Base-by-base conservation (phyloP, 106 monocot species). In the Amphibolis antarctica region DNA sequence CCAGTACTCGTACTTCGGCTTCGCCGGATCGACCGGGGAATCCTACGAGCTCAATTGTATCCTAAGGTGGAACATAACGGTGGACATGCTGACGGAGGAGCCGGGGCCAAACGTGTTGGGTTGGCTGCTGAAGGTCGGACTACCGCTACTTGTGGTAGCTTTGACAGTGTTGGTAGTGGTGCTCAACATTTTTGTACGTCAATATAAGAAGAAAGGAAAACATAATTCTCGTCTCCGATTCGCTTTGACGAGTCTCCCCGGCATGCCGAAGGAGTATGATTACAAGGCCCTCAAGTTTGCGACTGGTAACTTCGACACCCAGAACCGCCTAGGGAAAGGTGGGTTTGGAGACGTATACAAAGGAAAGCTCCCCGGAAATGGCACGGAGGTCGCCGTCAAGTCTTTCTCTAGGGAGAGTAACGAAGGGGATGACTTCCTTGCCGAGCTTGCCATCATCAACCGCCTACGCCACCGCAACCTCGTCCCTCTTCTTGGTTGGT, bases 361-460 rank as follows among this genome's bases (percentile, higher is more conserved):
- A 42, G 94, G 86, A 20, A 67, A 82, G 23, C 44, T 85, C 19
- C 68, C 42, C 0, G 76, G 31, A 12, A 71, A 81, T 64, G 64
- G 52, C 18, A 59, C 1, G 11, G 71, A 69, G 65, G 80, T 96
- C 4, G 89, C 94, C 14, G 90, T 98, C 28, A 98, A 98, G 78
- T 71, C 53, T 47, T 98, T 98, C 69, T 86, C 77, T 0, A 80
- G 90, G 56, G 83, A 76, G 3, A 78, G 62, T 21, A 68, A 64
- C 50, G 74, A 85, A 71, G 82, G 82, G 14, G 59, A 28, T 19
- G 66, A 50, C 28, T 98, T 98, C 75, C 74, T 98, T 28, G 68
- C 75, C 17, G 96, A 98, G 71, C 86, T 98, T 65, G 87, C 77
- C 53, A 87, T 90, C 69, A 98, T 98, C 74, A 96, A 96, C 53